Evolutionary conservation across 2,329 filamentous ascomycete species (phyloP), one percentile per base, ranked within the genome.

Genomic region (Claviceps capensis): DNA sequence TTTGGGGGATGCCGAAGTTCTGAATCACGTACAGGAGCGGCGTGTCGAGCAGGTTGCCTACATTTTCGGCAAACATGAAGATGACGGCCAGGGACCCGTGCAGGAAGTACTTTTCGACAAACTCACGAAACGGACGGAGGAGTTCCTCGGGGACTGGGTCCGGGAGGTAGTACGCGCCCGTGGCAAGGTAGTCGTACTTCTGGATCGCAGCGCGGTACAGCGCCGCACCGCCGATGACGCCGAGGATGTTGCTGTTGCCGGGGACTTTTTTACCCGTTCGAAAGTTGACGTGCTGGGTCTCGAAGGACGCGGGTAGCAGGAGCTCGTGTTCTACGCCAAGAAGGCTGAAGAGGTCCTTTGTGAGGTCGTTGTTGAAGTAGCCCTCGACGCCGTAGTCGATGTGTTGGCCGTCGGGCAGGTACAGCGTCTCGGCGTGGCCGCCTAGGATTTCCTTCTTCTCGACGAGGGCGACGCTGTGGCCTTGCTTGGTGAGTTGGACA

Each of bases 71-170:
- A 49, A 59, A 66, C 6, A 69, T 61, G 51, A 59, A 66, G 7
- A 70, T 60, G n/a, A 63, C 54, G 9, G 59, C 58, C 0, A 71
- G 61, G 2, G 68, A 57, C 16, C 62, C 63, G 19, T 63, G 57
- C 5, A 77, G 59, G 26, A 62, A 56, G 55, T 73, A 65, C 54
- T 73, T 72, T 17, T 63, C 57, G 6, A 71, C 59, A 49, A 73
- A 72, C 7, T 71, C 62, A 1, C 68, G 65, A 40, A 69, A 74
- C 0, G 71, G 65, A 0, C 69, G 56, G 5, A 69, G 56, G 0
- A 77, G 60, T 43, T 75, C 73, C 34, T 68, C 63, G 0, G 73
- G 72, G 0, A 75, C 67, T 6, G 66, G 64, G n/a, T 67, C 55
- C 0, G 73, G 71, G 0, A 78, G 61, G 45, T 69, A 13, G 13